Conservation (phyloP, 768 basidiomycete species). For the Lyophyllum decastes region DNA sequence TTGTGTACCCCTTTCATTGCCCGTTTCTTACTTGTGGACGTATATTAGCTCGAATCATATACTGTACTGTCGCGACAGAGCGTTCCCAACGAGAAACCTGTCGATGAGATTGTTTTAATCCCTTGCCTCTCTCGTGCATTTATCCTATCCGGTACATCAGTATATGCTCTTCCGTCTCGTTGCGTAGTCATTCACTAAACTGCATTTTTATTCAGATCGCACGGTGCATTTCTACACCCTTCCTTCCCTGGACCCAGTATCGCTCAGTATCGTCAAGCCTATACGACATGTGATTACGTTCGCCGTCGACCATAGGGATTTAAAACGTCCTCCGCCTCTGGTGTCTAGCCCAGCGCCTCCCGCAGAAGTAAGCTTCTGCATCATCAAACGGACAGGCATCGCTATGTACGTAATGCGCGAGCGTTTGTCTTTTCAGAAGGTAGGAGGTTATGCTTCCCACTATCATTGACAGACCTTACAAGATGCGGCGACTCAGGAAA, state of each 20-base stretch:
- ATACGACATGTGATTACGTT: conserved; percentile 80
- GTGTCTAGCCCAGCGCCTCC: conserved; percentile 35
- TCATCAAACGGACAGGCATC: conserved; percentile 68
- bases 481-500: conserved; percentile 49
- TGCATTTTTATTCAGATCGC: conserved; percentile 39
- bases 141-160: conserved; percentile 67
- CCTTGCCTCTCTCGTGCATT: conserved; percentile 75
- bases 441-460: conserved; percentile 19
- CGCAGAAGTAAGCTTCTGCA: conserved; percentile 66
- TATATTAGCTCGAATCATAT: conserved; percentile 58
- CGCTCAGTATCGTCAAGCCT: conserved; percentile 62
- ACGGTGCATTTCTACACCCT: conserved; percentile 79
- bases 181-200: conserved; percentile 12
- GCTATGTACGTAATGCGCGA: conserved; percentile 68
- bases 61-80: conserved; percentile 67
- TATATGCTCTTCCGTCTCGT: conserved; percentile 12
- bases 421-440: conserved; percentile 62
- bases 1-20: neutral
- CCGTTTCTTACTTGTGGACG: neutral
- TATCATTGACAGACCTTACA: neutral
- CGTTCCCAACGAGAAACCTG: conserved; percentile 65
- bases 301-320: conserved; percentile 79
- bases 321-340: conserved; percentile 49
- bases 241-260: conserved; percentile 76
- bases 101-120: conserved; percentile 80